Conservation (phyloP, 2,329 filamentous ascomycete genomes). For the Chrysoporthe deuterocubensis region DNA sequence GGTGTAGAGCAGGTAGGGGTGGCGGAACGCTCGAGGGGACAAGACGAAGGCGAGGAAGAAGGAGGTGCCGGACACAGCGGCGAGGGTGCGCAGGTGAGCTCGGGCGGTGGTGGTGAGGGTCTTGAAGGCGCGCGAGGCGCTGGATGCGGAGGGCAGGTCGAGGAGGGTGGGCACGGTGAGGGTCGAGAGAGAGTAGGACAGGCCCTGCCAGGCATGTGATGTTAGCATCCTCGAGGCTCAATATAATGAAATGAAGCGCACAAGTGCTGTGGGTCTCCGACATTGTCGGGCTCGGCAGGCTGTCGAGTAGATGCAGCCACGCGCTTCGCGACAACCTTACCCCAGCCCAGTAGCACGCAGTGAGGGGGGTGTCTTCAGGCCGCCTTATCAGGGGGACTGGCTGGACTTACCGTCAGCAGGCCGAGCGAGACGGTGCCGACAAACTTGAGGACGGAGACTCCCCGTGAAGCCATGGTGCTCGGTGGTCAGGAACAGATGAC, state of each 20-base stretch:
- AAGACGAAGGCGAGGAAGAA: constrained; percentile 79
- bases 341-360: not conserved
- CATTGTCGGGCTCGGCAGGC: not conserved
- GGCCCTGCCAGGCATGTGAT: constrained; percentile 61
- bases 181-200: constrained; percentile 82
- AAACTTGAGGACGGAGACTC: constrained; percentile 84
- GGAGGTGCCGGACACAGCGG: constrained; percentile 69
- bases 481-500: constrained; percentile 22
- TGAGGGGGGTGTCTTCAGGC: constrained; percentile 15
- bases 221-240: constrained; percentile 7
- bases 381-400: not conserved
- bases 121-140: constrained; percentile 71
- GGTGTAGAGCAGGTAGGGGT: constrained; percentile 91
- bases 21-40: constrained; percentile 74
- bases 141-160: constrained; percentile 74
- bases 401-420: constrained; percentile 76
- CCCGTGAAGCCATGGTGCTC: constrained; percentile 65
- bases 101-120: constrained; percentile 67
- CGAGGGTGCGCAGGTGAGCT: constrained; percentile 68
- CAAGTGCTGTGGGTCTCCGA: not conserved
- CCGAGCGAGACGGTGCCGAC: constrained; percentile 89
- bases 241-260: not conserved
- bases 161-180: constrained; percentile 81
- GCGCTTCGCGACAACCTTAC: not conserved
- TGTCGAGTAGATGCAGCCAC: constrained; percentile 14